Base-by-base conservation (phyloP, 2,329 filamentous ascomycete genomes). In the Neurospora crassa region DNA sequence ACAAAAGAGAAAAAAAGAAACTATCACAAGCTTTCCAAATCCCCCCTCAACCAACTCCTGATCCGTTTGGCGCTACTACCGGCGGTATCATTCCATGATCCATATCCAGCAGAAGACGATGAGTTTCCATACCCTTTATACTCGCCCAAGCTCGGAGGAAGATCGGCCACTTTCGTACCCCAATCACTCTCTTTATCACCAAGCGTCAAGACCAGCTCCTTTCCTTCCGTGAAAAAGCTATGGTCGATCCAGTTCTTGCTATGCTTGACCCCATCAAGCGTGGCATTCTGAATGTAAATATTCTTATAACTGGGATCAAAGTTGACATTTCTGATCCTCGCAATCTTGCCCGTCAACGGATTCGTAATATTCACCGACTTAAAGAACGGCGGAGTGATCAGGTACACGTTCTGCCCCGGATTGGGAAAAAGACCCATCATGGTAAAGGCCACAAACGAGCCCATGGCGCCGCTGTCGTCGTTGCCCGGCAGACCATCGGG, bases 361-460 rank as follows among this genome's bases (percentile, higher is more conserved):
- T 87, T 87, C 12, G 80, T 87, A 68, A 92, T 83, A 68, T 84
- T 87, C 1, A 92, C 83, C 68, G 84, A 82, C 73, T 86, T 82
- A 74, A 92, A 92, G 76, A 88, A 92, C 0, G 91, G 90, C 0
- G 90, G 87, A 0, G 82, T 91, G 73, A 92, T 90, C n/a, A 92
- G 84, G 74, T 92, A 92, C 0, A 92, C 89, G 73, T 91, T 82
- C 75, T 92, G 90, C 0, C 90, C 90, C 0, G 89, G 84, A 59
- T 91, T 88, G 0, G 90, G 90, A 78, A 90, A 92, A 7, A 92
- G 79, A 0, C 90, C 90, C 82, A 92, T 87, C 90, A 92, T 92
- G 34, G 85, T 82, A 1, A 92, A 85, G 0, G 87, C 88, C 0
- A 88, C 81, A 72, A 91, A 92, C 0, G 86, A 86, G 20, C 89